These are phyloP conservation scores for Phellopilus nigrolimitatus DNA, from an alignment of 1,284 basidiomycete species.

Conservation along the genomic window DNA sequence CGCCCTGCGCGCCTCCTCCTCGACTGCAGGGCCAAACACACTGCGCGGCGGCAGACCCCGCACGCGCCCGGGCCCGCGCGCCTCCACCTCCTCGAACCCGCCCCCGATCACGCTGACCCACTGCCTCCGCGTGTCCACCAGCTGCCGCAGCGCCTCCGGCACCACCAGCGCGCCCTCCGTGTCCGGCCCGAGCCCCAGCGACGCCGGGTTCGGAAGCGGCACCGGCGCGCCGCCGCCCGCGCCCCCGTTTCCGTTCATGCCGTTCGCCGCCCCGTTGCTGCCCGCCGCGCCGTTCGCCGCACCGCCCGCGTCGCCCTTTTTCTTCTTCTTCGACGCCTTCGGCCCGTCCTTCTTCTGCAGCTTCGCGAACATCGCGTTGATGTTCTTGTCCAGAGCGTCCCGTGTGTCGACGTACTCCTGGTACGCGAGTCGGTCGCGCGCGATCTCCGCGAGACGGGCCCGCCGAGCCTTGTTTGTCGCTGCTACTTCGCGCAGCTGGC, in stretches of 20 bases:
- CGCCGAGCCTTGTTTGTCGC: conserved; percentile 83
- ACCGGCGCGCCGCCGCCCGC: conserved; percentile 25
- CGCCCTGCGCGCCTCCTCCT: conserved; percentile 48
- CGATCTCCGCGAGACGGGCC: conserved; percentile 66
- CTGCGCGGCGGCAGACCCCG: conserved; percentile 71
- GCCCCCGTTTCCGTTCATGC: conserved; percentile 19
- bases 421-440: conserved; percentile 84
- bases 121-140: conserved; percentile 64
- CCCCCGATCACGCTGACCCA: conserved; percentile 71
- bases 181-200: conserved; percentile 61
- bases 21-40: conserved; percentile 70
- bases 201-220: conserved; percentile 52
- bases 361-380: conserved; percentile 63
- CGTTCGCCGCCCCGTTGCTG: too few species aligned
- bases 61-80: conserved; percentile 58
- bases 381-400: conserved; percentile 80
- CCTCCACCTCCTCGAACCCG: conserved; percentile 64
- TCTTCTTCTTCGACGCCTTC: conserved; percentile 67
- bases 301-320: conserved; percentile 43
- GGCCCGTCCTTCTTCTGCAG: conserved; percentile 71
- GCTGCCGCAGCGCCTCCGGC: conserved; percentile 63
- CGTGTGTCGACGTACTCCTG: conserved; percentile 82
- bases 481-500: conserved; percentile 72
- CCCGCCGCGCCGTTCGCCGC: conserved; percentile 14
- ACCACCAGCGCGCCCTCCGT: conserved; percentile 63